Evolutionary conservation across 2,329 filamentous ascomycete species (phyloP).

Genomic region (Botrytis hyacinthi): DNA sequence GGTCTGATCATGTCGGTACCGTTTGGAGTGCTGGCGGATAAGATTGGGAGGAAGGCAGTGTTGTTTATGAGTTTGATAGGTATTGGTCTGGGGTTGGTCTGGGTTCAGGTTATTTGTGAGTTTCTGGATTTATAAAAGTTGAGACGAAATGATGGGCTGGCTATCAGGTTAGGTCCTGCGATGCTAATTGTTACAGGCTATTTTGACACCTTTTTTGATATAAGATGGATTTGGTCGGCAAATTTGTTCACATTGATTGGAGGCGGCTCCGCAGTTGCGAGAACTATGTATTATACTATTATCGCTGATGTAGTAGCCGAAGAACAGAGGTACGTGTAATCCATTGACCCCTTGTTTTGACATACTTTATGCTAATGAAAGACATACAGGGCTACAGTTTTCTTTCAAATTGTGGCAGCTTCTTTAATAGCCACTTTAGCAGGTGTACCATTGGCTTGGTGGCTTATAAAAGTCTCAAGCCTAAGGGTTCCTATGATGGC

Average conservation of each 20-base stretch:
- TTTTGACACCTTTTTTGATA: conserved; percentile 24
- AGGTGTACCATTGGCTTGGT: conserved; percentile 39
- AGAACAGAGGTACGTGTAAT: conserved; percentile 30
- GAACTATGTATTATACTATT: conserved; percentile 38
- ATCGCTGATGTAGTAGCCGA: conserved; percentile 40
- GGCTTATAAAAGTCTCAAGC: conserved; percentile 36
- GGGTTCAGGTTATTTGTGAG: conserved; percentile 24
- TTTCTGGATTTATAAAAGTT: not conserved
- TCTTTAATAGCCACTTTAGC: conserved; percentile 38
- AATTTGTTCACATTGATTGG: conserved; percentile 36
- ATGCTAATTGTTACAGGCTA: conserved; percentile 5
- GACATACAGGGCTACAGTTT: conserved; percentile 37
- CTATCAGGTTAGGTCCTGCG: not conserved
- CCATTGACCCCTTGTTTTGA: not conserved
- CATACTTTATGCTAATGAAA: not conserved
- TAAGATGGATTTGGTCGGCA: conserved; percentile 36
- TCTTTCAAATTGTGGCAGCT: conserved; percentile 32
- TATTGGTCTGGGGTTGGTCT: conserved; percentile 14
- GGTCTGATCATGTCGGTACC: conserved; percentile 37
- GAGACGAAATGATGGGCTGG: not conserved
- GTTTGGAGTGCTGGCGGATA: conserved; percentile 27
- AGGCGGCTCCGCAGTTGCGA: conserved; percentile 38
- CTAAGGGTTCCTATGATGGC: conserved; percentile 24
- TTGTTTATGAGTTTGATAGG: conserved; percentile 20
- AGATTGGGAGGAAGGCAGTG: conserved; percentile 24